Conservation (phyloP, 768 basidiomycete genomes). For the Psilocybe tampanensis region DNA sequence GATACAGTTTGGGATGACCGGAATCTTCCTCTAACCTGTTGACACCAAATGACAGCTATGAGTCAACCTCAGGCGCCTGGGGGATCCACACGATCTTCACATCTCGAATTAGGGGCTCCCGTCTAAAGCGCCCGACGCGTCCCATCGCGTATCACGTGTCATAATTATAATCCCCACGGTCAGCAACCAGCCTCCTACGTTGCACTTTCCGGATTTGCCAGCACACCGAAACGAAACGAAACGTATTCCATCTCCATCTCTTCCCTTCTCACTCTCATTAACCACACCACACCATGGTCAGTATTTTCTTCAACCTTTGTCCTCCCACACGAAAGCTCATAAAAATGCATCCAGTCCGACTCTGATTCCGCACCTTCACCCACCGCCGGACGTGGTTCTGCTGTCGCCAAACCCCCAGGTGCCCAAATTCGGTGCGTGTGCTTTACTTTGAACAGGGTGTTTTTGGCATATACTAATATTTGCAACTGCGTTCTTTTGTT, state of each 20-base stretch:
- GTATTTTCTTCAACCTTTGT: constrained; percentile 11
- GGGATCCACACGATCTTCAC: too few relatives aligned
- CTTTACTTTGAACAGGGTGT: neutral
- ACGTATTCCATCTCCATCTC: constrained; percentile 7
- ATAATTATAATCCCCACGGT: constrained; percentile 28
- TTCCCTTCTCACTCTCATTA: constrained; percentile 19
- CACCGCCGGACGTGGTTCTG: constrained; percentile 42
- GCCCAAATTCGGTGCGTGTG: constrained; percentile 75
- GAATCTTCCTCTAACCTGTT: too few relatives aligned
- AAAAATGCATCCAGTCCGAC: constrained; percentile 59
- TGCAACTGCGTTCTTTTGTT: neutral
- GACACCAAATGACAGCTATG: too few relatives aligned
- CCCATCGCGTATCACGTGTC: constrained; percentile 31
- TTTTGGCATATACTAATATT: neutral
- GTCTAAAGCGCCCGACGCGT: constrained; percentile 26
- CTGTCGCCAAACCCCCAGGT: constrained; percentile 74
- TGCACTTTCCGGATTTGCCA: constrained; percentile 31
- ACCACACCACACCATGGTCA: constrained; percentile 39
- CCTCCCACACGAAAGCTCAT: neutral
- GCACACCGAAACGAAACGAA: constrained; percentile 30
- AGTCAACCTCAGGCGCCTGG: too few relatives aligned
- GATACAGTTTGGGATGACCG: too few relatives aligned
- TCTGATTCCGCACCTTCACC: constrained; percentile 65
- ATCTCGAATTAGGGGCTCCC: neutral
- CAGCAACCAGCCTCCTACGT: constrained; percentile 22